A percentile compares a stretch with the other conserved stretches of the same genome.
Conservation (phyloP, 1,284 basidiomycete genomes). For the Naganishia albida region DNA sequence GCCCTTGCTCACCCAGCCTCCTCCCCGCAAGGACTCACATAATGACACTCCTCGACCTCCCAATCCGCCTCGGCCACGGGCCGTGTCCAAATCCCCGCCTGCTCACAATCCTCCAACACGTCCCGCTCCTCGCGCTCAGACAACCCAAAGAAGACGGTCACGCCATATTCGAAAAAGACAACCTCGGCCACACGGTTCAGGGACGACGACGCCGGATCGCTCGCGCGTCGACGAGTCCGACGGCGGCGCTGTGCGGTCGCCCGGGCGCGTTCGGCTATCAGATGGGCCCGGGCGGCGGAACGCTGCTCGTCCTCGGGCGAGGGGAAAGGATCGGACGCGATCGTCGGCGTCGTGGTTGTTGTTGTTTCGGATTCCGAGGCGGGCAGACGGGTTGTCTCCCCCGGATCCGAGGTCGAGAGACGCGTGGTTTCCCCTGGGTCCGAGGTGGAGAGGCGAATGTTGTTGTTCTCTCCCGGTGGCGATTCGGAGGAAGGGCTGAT, state of each 20-base stretch:
- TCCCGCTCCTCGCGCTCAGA: slow-evolving; percentile 71
- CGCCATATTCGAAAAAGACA: slow-evolving; percentile 76
- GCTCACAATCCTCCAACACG: slow-evolving; percentile 78
- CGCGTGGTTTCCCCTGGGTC: slow-evolving; percentile 18
- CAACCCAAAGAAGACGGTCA: slow-evolving; percentile 84
- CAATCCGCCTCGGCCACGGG: slow-evolving; percentile 65
- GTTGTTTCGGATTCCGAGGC: neutral
- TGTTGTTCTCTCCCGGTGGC: neutral
- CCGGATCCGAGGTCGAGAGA: slow-evolving; percentile 2
- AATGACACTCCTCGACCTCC: slow-evolving; percentile 90
- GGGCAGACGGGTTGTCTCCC: neutral
- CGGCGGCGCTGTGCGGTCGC: slow-evolving; percentile 16
- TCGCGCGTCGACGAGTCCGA: slow-evolving; percentile 16
- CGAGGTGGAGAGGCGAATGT: slow-evolving; percentile 9
- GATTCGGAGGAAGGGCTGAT: neutral
- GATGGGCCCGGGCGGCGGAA: slow-evolving; percentile 17
- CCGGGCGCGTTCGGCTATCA: slow-evolving; percentile 16
- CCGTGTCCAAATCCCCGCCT: slow-evolving; percentile 67
- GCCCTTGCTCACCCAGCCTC: neutral
- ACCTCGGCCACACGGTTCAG: slow-evolving; percentile 70
- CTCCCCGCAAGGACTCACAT: slow-evolving; percentile 56
- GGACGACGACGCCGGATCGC: slow-evolving; percentile 34
- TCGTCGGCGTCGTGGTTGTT: neutral
- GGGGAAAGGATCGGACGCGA: neutral
- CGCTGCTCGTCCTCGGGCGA: neutral